phyloP scores from a whole-genome alignment of 2,329 filamentous ascomycete genomes.

The Cercospora sp. region DNA sequence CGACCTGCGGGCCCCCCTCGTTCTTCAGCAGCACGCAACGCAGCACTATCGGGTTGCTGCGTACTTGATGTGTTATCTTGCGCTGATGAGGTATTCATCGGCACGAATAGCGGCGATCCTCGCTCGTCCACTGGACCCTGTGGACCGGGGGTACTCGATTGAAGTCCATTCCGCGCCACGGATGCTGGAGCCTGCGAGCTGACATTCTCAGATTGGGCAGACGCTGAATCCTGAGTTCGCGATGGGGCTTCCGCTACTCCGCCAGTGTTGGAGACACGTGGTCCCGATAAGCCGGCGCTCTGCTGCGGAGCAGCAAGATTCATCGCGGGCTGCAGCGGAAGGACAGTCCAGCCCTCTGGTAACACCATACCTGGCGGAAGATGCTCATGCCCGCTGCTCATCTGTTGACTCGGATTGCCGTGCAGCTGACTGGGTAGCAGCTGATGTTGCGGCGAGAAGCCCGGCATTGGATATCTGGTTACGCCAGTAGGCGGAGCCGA shows the following conservation, averaged over 20 bases:
- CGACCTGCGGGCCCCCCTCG: constrained; percentile 4
- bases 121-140: constrained; percentile 32
- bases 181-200: neutral
- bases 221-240: neutral
- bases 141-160: neutral
- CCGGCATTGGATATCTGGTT: constrained; percentile 16
- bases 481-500: constrained; percentile 25
- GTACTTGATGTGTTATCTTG: neutral
- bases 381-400: constrained; percentile 47
- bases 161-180: neutral
- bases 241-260: neutral
- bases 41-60: constrained; percentile 1
- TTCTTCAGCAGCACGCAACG: constrained; percentile 11
- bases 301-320: constrained; percentile 4
- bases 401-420: constrained; percentile 33
- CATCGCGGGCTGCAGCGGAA: constrained; percentile 46
- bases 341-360: constrained; percentile 55
- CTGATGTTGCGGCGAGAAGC: constrained; percentile 16
- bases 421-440: constrained; percentile 21
- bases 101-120: constrained; percentile 36
- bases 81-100: constrained; percentile 12
- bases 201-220: neutral
- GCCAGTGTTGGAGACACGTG: neutral
- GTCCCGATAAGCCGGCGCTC: neutral
- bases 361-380: constrained; percentile 54